Base-by-base conservation (phyloP, 345 rosid species). In the Eucalyptus polyanthemos region DNA sequence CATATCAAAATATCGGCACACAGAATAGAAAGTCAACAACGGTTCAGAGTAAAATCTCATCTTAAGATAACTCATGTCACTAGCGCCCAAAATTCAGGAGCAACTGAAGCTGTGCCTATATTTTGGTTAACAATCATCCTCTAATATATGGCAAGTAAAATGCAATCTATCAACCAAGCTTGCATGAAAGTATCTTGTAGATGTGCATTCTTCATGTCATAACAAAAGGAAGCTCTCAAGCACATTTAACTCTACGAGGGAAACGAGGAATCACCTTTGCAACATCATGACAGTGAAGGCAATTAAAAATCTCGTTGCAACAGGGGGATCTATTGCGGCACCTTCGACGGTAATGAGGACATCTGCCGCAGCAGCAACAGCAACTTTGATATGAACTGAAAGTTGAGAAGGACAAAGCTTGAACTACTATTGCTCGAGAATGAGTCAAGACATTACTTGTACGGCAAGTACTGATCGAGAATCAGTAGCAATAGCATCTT, bases 201-300 rank as follows among this genome's bases (percentile, higher is more conserved):
- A 50, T 50, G 53, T 15, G 53, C 8, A 3, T 50, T 50, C 19
- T 50, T 50, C 53, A 50, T 15, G 53, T 15, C 53, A 50, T 50
- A 50, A 60, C 50, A 2, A 56, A 88, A 54, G 37, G 45, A 25
- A 60, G 67, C 4, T 12, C 14, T 60, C 31, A 21, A 34, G 65
- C 69, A n/a, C 53, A 21, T 6, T 47, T 31, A 5, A 12, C 12
- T 87, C 40, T 29, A 37, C 8, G 50, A 50, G 50, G 6, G 25
- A 49, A 44, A 29, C 56, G 34, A 40, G 21, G 88, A 56, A 89
- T 86, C 88, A 93, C 95, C 94, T 92, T 15, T 21, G 92, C 95
- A 88, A 95, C 97, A 56, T 97, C 91, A 89, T 97, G 99, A 91
- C 99, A 96, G 88, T 95, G 98, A 62, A 94, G 98, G 88, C n/a